Conservation (phyloP, 257 asterid genomes). For the Jacaranda copaia region DNA sequence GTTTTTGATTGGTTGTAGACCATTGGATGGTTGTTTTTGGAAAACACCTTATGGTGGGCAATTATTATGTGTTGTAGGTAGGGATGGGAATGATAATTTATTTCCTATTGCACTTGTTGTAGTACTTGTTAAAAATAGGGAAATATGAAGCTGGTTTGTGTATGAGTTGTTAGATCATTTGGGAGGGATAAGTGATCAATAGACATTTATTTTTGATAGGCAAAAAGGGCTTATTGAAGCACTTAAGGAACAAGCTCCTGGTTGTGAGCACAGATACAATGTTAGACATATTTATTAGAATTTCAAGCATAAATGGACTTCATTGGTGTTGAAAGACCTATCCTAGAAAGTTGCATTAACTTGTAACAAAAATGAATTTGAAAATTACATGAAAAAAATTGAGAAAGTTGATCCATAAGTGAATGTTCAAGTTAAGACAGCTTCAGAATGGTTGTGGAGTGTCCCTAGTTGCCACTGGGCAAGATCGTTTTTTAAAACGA, state of each 20-base stretch:
- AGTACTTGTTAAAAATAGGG: neutral
- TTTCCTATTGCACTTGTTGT: neutral
- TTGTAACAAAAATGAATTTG: neutral
- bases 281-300: neutral
- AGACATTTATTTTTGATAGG: conserved; percentile 1
- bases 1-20: too few relatives aligned
- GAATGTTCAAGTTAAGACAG: neutral
- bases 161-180: neutral
- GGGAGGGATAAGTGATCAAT: neutral
- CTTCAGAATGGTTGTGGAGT: neutral
- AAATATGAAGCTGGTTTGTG: neutral
- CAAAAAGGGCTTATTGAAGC: neutral
- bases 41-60: neutral
- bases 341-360: neutral
- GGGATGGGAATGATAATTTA: conserved; percentile 7
- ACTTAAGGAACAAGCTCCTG: neutral
- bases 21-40: neutral
- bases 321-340: too few relatives aligned
- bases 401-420: neutral
- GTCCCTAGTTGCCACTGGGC: neutral
- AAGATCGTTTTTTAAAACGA: neutral
- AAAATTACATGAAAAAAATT: too few relatives aligned
- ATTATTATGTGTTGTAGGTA: neutral
- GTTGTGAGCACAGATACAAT: neutral
- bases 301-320: too few relatives aligned